phyloP scores from a whole-genome alignment of 768 basidiomycete species.

The Boletus insuetus region DNA sequence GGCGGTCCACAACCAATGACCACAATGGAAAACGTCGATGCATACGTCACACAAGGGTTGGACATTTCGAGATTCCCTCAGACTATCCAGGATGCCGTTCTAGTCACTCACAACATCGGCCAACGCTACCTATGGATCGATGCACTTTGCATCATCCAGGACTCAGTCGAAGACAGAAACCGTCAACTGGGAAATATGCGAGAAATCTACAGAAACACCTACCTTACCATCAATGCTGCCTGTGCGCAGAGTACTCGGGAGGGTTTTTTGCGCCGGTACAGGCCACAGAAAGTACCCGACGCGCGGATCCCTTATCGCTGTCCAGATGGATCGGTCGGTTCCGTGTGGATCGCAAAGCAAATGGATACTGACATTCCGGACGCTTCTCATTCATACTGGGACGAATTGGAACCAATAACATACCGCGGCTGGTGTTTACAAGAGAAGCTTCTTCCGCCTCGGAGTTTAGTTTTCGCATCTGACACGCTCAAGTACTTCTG shows the following conservation, averaged over 20 bases:
- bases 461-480: not conserved
- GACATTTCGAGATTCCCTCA: not conserved
- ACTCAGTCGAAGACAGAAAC: not conserved
- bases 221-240: not conserved
- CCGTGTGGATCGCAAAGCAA: not conserved
- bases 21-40: not conserved
- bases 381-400: not conserved
- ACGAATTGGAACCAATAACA: not conserved
- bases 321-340: not conserved
- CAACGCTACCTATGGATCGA: not conserved
- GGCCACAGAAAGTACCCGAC: not conserved
- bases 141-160: conserved; percentile 2
- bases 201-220: not conserved
- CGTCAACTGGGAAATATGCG: not conserved
- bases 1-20: not conserved
- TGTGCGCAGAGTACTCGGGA: not conserved
- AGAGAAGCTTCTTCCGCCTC: conserved; percentile 1
- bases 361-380: not conserved
- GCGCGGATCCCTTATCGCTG: not conserved
- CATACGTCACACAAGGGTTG: not conserved
- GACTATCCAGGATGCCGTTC: not conserved
- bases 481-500: conserved; percentile 2
- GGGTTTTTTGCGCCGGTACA: not conserved
- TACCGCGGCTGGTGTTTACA: conserved; percentile 1
- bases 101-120: not conserved